Percentiles rank a stretch among this genome's conserved stretches.
Evolutionary conservation across 2,329 filamentous ascomycete genomes (phyloP).

Genomic region (Trichoderma pleuroti): DNA sequence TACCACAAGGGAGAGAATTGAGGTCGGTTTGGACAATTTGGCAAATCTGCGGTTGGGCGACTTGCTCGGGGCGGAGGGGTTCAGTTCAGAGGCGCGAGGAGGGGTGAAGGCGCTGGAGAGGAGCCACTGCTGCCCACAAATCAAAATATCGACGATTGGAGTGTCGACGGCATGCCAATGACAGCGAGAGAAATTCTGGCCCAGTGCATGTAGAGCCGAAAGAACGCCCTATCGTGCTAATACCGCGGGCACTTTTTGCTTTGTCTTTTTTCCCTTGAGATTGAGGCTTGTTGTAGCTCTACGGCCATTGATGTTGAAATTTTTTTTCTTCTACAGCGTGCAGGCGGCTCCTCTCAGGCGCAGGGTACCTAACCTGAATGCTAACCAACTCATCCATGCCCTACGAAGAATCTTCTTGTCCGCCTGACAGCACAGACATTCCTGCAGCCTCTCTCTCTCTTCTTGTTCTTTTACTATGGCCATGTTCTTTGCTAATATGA

Average conservation of each 20-base stretch:
- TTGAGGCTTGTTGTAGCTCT: not conserved
- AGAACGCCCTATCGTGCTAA: not conserved
- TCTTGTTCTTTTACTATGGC: not conserved
- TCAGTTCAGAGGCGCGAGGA: slow-evolving; percentile 17
- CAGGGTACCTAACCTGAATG: not conserved
- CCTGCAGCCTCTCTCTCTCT: not conserved
- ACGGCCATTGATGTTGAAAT: not conserved
- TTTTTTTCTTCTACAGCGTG: not conserved
- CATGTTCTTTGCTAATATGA: not conserved
- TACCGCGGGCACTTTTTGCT: not conserved
- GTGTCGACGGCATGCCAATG: not conserved
- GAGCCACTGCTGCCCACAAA: slow-evolving; percentile 16
- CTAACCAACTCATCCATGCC: not conserved
- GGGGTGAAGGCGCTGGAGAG: slow-evolving; percentile 17
- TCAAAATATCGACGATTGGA: slow-evolving; percentile 3
- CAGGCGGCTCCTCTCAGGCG: not conserved
- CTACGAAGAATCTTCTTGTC: not conserved
- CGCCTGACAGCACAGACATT: not conserved
- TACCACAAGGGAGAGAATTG: slow-evolving; percentile 15
- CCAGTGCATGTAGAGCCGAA: not conserved
- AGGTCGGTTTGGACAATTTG: slow-evolving; percentile 18
- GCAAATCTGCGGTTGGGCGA: slow-evolving; percentile 19
- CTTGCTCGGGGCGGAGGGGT: slow-evolving; percentile 19
- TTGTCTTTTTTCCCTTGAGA: not conserved
- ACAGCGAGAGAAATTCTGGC: not conserved